Evolutionary conservation across 805 yeast species (phyloP), one percentile per base, ranked within the genome.

Genomic region (Tetrapisispora taiwanensis): DNA sequence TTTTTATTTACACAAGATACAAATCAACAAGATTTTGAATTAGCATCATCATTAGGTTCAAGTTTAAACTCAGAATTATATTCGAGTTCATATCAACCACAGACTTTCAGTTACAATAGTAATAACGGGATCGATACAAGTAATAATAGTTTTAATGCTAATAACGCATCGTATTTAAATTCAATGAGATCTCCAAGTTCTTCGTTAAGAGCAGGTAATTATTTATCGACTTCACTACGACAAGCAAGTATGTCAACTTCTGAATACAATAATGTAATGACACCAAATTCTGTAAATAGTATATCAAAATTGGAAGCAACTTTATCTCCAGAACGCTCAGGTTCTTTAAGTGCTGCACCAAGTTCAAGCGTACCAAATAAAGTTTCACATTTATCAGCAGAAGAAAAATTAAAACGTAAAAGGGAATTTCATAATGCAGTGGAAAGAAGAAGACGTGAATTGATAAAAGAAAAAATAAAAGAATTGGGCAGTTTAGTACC

Each of bases 341-440:
- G 19, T 24, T 36, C 39, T 15, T 22, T 31, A n/a, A 9, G 13
- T 10, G 22, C 31, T 7, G 31, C 14, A 9, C 31, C 31, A 26
- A 36, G 39, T 26, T 36, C 39, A 2, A 35, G 44, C 19, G 28
- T 35, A 3, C 44, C 44, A 10, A 36, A 36, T 36, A 42, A 42
- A 42, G 12, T 28, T 9, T 14, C 27, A 14, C 32, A 30, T 45
- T 37, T 73, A 32, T 62, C 74, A 4, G 78, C 77, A 17, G 94
- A 83, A 43, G 87, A 82, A 47, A 84, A 83, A 56, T 61, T 84
- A 43, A 75, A 78, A 48, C 73, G 95, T 49, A 73, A 95, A 49
- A 69, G 95, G 47, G 95, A 88, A 58, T 81, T 87, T 49, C 97
- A 89, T 62, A 89, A 89, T 59, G 95, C 95, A 1, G 97, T 89